A percentile compares a stretch with the other conserved stretches of the same genome.
Evolutionary conservation across 140 eudicot species (phyloP).

Genomic region (Flaveria floridana): DNA sequence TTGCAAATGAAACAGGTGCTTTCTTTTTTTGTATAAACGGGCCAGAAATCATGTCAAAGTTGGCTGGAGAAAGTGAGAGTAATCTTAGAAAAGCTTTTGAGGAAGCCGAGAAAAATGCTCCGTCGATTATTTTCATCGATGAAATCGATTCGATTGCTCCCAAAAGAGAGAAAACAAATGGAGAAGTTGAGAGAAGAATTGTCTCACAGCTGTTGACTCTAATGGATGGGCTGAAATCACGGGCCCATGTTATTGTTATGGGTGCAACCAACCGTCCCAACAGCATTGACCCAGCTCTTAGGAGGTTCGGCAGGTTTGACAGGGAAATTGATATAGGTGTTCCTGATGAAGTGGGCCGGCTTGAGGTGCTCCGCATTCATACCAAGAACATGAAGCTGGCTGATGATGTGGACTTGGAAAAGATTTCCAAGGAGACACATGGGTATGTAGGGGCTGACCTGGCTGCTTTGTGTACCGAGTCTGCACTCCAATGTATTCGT

Average conservation of each 20-base stretch:
- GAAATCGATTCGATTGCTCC: constrained; percentile 87
- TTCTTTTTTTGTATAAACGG: constrained; percentile 78
- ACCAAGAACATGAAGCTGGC: constrained; percentile 85
- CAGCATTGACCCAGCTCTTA: constrained; percentile 83
- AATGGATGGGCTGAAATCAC: constrained; percentile 79
- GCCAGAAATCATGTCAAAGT: constrained; percentile 74
- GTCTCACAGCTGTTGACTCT: constrained; percentile 78
- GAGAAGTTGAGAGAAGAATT: constrained; percentile 87
- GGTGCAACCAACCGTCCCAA: constrained; percentile 90
- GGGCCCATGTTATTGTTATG: constrained; percentile 78
- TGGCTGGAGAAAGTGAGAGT: constrained; percentile 87
- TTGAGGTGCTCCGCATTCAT: constrained; percentile 84
- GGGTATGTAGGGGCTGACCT: constrained; percentile 91
- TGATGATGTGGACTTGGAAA: constrained; percentile 80
- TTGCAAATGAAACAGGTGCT: constrained; percentile 86
- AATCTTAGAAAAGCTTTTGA: constrained; percentile 81
- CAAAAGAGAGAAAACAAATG: constrained; percentile 73
- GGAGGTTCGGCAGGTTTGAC: constrained; percentile 81
- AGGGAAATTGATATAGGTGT: constrained; percentile 87
- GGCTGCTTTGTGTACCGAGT: constrained; percentile 90
- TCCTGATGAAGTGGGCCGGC: constrained; percentile 80
- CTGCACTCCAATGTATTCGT: constrained; percentile 86
- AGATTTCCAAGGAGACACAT: constrained; percentile 72
- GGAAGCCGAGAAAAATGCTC: constrained; percentile 87
- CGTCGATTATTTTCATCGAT: constrained; percentile 69